Conservation (phyloP, 139 green algal genomes). For the Chlamydomonas applanata region DNA sequence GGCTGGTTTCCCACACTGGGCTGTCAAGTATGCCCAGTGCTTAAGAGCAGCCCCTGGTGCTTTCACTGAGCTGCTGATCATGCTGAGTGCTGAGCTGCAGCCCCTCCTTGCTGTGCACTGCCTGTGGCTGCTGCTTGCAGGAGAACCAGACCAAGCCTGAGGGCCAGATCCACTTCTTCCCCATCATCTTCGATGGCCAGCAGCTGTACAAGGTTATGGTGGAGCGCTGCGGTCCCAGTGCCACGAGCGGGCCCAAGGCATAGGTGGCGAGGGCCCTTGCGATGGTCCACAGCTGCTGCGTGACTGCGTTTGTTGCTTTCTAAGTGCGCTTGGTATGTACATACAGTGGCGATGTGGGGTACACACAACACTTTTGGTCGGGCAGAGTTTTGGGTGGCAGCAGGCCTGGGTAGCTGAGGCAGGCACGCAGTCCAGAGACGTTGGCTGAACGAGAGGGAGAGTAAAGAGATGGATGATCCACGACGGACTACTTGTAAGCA, state of each 20-base stretch:
- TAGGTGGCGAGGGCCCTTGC: neutral
- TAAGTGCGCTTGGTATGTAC: neutral
- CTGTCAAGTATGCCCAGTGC: too few species aligned
- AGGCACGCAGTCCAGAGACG: too few species aligned
- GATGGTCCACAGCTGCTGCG: too few species aligned
- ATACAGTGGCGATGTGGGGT: neutral
- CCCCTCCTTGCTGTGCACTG: neutral
- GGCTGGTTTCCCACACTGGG: too few species aligned
- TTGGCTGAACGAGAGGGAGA: too few species aligned
- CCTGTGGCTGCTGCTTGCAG: constrained; percentile 35
- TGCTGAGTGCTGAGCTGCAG: too few species aligned
- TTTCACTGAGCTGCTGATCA: too few species aligned
- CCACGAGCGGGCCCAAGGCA: constrained; percentile 60
- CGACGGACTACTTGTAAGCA: too few species aligned
- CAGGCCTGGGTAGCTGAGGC: neutral
- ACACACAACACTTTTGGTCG: neutral
- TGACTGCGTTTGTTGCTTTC: neutral
- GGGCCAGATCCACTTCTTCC: constrained; percentile 97
- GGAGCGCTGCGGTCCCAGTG: constrained; percentile 73
- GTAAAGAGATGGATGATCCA: too few species aligned
- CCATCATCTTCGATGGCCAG: constrained; percentile 88
- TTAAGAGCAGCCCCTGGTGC: too few species aligned
- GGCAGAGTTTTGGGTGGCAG: neutral
- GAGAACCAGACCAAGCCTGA: constrained; percentile 97
- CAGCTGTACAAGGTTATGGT: constrained; percentile 87